Evolutionary conservation across 305 asterid genomes (phyloP).

Genomic region (Fraxinus albicans): DNA sequence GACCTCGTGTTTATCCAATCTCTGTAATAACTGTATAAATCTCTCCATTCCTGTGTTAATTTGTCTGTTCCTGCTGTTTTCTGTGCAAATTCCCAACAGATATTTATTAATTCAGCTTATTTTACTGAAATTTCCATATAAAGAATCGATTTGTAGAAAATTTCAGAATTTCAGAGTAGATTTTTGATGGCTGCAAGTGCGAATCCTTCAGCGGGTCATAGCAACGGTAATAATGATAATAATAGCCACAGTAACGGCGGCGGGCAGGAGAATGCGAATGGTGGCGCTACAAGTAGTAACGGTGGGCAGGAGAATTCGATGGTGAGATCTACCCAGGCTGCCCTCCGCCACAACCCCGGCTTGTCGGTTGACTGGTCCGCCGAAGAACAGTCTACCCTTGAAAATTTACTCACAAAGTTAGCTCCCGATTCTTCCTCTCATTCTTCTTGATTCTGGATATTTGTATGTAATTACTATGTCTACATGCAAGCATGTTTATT

Average conservation of each 20-base stretch:
- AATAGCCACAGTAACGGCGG: constrained; percentile 27
- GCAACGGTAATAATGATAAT: constrained; percentile 3
- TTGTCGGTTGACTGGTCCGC: constrained; percentile 36
- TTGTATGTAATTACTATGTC: neutral
- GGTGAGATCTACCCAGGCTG: constrained; percentile 36
- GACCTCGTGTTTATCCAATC: neutral
- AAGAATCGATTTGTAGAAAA: constrained; percentile 3
- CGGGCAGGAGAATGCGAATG: constrained; percentile 29
- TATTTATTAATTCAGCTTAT: neutral
- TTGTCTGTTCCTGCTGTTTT: neutral
- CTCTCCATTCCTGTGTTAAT: neutral
- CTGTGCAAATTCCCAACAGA: neutral
- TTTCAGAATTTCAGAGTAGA: constrained; percentile 3
- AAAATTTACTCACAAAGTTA: constrained; percentile 43
- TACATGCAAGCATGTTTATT: neutral
- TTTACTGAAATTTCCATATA: neutral
- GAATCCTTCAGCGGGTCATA: constrained; percentile 54
- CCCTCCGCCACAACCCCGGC: constrained; percentile 34
- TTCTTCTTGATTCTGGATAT: neutral
- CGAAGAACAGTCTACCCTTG: constrained; percentile 41
- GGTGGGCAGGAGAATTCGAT: constrained; percentile 37
- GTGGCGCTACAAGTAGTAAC: constrained; percentile 28
- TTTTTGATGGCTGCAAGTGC: constrained; percentile 81
- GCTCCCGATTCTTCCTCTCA: constrained; percentile 1
- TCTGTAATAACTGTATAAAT: neutral